Evolutionary conservation across 768 basidiomycete species (phyloP).

Genomic region (Phlebiopsis flavidoalba): DNA sequence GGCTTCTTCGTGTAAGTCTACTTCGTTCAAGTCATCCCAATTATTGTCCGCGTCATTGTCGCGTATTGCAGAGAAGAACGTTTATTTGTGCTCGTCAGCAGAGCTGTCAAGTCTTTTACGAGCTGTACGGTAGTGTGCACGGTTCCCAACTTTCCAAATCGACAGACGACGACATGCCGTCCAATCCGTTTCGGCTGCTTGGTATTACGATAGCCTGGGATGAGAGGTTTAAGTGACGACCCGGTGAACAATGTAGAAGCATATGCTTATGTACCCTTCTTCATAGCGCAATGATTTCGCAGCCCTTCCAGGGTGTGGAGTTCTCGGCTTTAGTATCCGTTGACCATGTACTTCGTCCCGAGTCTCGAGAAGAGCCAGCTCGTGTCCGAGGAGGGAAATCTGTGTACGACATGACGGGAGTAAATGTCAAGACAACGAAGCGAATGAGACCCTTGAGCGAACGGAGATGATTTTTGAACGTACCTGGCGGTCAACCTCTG

Average conservation of each 20-base stretch:
- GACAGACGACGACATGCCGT: background rate
- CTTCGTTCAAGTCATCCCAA: conserved; percentile 10
- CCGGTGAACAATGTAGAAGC: background rate
- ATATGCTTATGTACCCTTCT: too few relatives aligned
- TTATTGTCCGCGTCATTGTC: conserved; percentile 10
- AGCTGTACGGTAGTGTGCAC: background rate
- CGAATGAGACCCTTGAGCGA: background rate
- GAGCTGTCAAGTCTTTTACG: background rate
- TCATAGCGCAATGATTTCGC: background rate
- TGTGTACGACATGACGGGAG: conserved; percentile 7
- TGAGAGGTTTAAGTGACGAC: background rate
- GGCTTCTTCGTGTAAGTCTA: background rate
- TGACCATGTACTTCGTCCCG: background rate
- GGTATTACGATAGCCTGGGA: background rate
- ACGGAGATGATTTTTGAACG: background rate
- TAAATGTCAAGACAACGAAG: background rate
- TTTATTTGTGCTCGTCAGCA: background rate
- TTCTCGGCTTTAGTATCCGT: background rate
- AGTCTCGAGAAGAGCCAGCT: background rate
- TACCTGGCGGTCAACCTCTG: background rate
- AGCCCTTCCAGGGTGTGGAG: too few relatives aligned
- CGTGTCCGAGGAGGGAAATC: background rate
- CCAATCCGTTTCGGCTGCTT: background rate
- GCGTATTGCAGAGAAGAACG: conserved; percentile 1
- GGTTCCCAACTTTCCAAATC: background rate